phyloP scores from a whole-genome alignment of 2,329 filamentous ascomycete genomes.

The Neofusicoccum umdonicola region DNA sequence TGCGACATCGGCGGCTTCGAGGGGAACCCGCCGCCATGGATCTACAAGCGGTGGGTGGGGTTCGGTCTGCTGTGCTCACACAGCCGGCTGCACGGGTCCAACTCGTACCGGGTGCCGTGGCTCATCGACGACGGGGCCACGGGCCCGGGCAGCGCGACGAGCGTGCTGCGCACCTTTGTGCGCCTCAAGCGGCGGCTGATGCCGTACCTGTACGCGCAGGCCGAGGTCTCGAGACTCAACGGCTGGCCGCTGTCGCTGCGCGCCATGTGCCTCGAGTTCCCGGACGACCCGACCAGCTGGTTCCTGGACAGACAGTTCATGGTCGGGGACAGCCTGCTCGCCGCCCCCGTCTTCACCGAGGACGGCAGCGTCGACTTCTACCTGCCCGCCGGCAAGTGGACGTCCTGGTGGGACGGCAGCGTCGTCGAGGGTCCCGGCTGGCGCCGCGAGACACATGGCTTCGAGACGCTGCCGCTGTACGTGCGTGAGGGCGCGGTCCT shows the following conservation, averaged over 20 bases:
- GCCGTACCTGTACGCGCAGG: slow-evolving; percentile 57
- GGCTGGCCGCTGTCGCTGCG: slow-evolving; percentile 62
- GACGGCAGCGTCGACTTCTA: slow-evolving; percentile 66
- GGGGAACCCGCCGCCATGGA: slow-evolving; percentile 62
- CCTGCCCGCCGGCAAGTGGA: slow-evolving; percentile 53
- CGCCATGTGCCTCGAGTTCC: slow-evolving; percentile 68
- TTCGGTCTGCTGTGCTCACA: slow-evolving; percentile 70
- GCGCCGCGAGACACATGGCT: slow-evolving; percentile 42
- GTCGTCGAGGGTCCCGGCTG: slow-evolving; percentile 43
- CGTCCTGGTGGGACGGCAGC: slow-evolving; percentile 48
- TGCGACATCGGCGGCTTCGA: slow-evolving; percentile 73
- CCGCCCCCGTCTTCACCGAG: slow-evolving; percentile 64
- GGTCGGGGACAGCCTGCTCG: slow-evolving; percentile 64
- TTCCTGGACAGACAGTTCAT: slow-evolving; percentile 70
- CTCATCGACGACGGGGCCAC: slow-evolving; percentile 62
- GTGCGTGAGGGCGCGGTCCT: slow-evolving; percentile 41
- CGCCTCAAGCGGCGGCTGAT: slow-evolving; percentile 56
- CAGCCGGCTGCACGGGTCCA: slow-evolving; percentile 67
- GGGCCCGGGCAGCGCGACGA: slow-evolving; percentile 49
- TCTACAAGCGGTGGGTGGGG: slow-evolving; percentile 78
- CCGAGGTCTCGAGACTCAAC: slow-evolving; percentile 48
- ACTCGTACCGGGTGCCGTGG: slow-evolving; percentile 74
- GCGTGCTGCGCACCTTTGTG: slow-evolving; percentile 55
- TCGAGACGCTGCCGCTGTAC: slow-evolving; percentile 41
- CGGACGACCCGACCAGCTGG: slow-evolving; percentile 67